Base-by-base conservation (phyloP, 805 yeast species). In the Candida ortonii region DNA sequence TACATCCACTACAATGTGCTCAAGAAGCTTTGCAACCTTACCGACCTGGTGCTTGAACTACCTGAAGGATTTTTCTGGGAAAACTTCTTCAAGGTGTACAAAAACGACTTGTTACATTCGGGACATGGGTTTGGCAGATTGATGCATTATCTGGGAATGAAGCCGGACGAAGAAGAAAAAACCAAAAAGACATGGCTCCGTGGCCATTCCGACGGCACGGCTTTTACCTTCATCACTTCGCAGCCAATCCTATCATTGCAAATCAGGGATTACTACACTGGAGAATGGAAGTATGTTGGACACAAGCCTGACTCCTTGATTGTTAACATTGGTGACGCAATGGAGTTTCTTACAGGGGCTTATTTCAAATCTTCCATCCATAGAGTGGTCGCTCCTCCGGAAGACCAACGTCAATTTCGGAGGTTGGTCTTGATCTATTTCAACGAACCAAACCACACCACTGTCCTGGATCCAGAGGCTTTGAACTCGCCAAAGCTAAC, bases 341-440 rank as follows among this genome's bases (percentile, higher is more conserved):
- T 65, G 35, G 67, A 65, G 44, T 62, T 63, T 28, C 52, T 64
- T 16, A 60, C 68, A 18, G 76, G 75, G 3, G 70, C 68, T 0
- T 67, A 63, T 37, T 70, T 68, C 51, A 65, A 67, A 33, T 65
- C 72, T 11, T 60, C 70, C 7, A 55, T 70, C 26, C 76, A 70
- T 36, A 49, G 75, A 32, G 76, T 70, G 3, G 59, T 65, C 8
- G 62, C 65, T 17, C 73, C 75, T 6, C 73, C 73, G 3, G 39
- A 36, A 3, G 70, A 67, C 28, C 76, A 70, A 43, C 40, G 39
- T 13, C 39, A 47, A 1, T 57, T 48, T 39, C 49, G 56, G 16
- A 53, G 75, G 32, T 53, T 64, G 38, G 65, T 64, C 3, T 30
- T 67, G 3, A 68, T 70, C 16, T 67, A 69, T 39, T 70, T 70